Percentiles rank a stretch among this genome's conserved stretches.
phyloP scores from a whole-genome alignment of 2,329 filamentous ascomycete species.

The Claviceps pazoutovae region DNA sequence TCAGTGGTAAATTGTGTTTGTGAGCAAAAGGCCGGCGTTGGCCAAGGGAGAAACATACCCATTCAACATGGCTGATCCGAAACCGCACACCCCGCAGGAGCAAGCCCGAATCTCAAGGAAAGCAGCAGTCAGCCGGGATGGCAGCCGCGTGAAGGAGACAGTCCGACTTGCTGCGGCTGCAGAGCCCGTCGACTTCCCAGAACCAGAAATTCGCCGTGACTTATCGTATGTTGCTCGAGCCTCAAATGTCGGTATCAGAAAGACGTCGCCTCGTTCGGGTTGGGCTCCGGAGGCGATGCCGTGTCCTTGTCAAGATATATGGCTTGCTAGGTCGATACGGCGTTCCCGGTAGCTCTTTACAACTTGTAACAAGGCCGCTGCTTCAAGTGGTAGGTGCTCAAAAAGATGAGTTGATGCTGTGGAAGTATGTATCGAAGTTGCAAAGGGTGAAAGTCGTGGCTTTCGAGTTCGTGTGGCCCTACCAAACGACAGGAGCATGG shows the following conservation, averaged over 20 bases:
- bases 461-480: constrained; percentile 1
- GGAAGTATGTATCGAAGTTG: neutral
- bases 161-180: neutral
- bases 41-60: constrained; percentile 23
- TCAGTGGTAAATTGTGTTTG: neutral
- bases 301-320: constrained; percentile 12
- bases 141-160: neutral
- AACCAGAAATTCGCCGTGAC: neutral
- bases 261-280: constrained; percentile 11
- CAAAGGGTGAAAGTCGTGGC: neutral
- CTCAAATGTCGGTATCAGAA: neutral
- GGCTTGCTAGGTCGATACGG: neutral
- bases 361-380: neutral
- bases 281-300: constrained; percentile 12
- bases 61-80: constrained; percentile 17
- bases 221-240: neutral
- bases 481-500: constrained; percentile 1
- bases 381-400: neutral
- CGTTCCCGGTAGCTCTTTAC: neutral
- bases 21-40: constrained; percentile 2
- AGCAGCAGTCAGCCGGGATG: constrained; percentile 5
- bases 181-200: neutral
- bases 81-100: constrained; percentile 9
- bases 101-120: constrained; percentile 8
- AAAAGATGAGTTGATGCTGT: neutral